Conservation (phyloP, 2,329 filamentous ascomycete species). For the Chrysosporium keratinophilum region DNA sequence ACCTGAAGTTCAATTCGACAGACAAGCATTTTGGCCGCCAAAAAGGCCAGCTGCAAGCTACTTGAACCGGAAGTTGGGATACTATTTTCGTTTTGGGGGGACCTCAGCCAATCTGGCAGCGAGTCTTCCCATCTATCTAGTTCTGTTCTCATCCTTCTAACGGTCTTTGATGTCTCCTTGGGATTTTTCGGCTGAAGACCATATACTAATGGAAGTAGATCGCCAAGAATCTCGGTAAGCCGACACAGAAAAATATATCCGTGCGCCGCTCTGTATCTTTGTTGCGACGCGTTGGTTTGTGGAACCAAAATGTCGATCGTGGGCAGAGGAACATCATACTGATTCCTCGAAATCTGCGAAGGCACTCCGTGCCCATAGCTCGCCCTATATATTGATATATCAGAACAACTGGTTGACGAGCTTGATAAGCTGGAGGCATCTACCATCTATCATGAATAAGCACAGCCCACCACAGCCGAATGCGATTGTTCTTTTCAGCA, state of each 20-base stretch:
- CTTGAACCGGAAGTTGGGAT: slow-evolving; percentile 33
- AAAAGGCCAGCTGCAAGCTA: slow-evolving; percentile 37
- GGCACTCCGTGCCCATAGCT: slow-evolving; percentile 48
- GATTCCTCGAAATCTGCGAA: slow-evolving; percentile 43
- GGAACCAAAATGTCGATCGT: slow-evolving; percentile 35
- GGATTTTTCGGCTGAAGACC: slow-evolving; percentile 35
- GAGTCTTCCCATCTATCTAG: slow-evolving; percentile 39
- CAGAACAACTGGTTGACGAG: slow-evolving; percentile 9
- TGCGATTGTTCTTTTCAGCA: slow-evolving; percentile 43
- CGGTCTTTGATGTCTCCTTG: slow-evolving; percentile 37
- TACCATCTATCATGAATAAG: slow-evolving; percentile 48
- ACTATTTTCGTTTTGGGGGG: slow-evolving; percentile 25
- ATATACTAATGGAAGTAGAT: slow-evolving; percentile 39
- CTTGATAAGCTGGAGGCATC: slow-evolving; percentile 5
- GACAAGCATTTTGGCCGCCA: slow-evolving; percentile 40
- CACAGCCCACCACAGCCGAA: slow-evolving; percentile 48
- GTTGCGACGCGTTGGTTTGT: slow-evolving; percentile 28
- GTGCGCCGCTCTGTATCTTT: slow-evolving; percentile 38
- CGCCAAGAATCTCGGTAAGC: slow-evolving; percentile 39
- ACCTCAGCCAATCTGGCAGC: slow-evolving; percentile 35
- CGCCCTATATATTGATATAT: slow-evolving; percentile 28
- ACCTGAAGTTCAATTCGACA: slow-evolving; percentile 40
- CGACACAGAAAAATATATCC: slow-evolving; percentile 46
- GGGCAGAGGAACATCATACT: slow-evolving; percentile 48
- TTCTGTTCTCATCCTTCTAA: slow-evolving; percentile 38